A percentile compares a stretch with the other conserved stretches of the same genome.
Evolutionary conservation across 768 basidiomycete genomes (phyloP).

Genomic region (Mycena galericulata): DNA sequence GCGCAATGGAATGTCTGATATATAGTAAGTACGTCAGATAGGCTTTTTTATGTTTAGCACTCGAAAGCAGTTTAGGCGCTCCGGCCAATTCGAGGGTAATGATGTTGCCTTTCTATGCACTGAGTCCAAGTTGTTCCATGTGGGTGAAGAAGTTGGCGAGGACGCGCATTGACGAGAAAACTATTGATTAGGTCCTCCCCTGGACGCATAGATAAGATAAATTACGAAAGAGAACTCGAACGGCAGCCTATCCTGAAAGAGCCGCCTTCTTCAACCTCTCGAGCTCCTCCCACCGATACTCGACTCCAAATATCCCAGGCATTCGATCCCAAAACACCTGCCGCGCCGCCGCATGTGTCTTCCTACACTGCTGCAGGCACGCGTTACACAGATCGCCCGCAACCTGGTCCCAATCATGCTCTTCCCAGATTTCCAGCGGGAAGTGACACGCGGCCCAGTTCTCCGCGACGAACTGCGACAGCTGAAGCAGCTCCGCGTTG

Average conservation of each 20-base stretch:
- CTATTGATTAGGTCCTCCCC: no score
- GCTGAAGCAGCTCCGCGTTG: slow-evolving; percentile 24
- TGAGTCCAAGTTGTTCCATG: no score
- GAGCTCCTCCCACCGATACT: slow-evolving; percentile 19
- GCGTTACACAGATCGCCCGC: slow-evolving; percentile 19
- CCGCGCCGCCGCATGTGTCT: slow-evolving; percentile 20
- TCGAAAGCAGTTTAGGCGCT: no score
- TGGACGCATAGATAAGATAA: no score
- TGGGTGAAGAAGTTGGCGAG: no score
- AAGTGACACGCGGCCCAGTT: slow-evolving; percentile 25
- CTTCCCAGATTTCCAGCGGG: slow-evolving; percentile 34
- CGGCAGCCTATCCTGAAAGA: not conserved
- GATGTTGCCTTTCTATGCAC: no score
- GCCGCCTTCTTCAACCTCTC: slow-evolving; percentile 20
- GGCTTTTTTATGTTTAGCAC: no score
- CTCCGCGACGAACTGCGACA: slow-evolving; percentile 22
- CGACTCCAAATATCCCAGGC: slow-evolving; percentile 18
- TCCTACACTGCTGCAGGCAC: slow-evolving; percentile 15
- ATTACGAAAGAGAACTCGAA: no score
- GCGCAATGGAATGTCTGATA: no score
- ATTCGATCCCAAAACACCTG: slow-evolving; percentile 26
- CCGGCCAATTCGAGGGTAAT: no score
- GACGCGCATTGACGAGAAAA: no score
- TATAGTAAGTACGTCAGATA: no score
- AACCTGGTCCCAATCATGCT: slow-evolving; percentile 26